Conservation (phyloP, 805 yeast species). For the Priceomyces castillae region DNA sequence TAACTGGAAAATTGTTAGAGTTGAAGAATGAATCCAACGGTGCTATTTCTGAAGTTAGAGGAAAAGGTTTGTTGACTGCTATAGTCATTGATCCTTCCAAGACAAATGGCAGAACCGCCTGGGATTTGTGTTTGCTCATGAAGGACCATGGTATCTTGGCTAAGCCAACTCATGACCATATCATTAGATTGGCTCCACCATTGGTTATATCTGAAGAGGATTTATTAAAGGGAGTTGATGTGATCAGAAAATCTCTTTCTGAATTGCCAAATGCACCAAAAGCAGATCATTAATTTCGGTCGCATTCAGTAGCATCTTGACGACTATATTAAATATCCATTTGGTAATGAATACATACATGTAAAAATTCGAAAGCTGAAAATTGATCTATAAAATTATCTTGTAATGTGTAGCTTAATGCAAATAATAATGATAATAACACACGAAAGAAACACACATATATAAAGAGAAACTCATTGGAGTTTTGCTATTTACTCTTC, state of each 20-base stretch:
- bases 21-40: conserved; percentile 53
- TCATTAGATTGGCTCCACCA: conserved; percentile 95
- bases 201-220: conserved; percentile 87
- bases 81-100: conserved; percentile 83
- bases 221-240: conserved; percentile 72
- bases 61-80: conserved; percentile 85
- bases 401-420: background rate
- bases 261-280: conserved; percentile 54
- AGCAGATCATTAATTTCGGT: conserved; percentile 34
- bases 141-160: conserved; percentile 87
- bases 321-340: background rate
- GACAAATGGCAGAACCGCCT: conserved; percentile 87
- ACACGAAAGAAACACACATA: background rate
- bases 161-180: conserved; percentile 94
- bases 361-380: background rate
- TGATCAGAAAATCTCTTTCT: conserved; percentile 60
- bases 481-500: conserved; percentile 16
- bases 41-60: conserved; percentile 64
- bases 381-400: background rate
- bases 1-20: conserved; percentile 56
- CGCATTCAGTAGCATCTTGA: background rate
- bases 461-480: background rate
- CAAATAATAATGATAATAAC: background rate
- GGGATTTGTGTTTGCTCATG: conserved; percentile 93
- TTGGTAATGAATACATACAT: background rate